phyloP scores from a whole-genome alignment of 2,329 filamentous ascomycete genomes.

The Neonectria magnoliae region DNA sequence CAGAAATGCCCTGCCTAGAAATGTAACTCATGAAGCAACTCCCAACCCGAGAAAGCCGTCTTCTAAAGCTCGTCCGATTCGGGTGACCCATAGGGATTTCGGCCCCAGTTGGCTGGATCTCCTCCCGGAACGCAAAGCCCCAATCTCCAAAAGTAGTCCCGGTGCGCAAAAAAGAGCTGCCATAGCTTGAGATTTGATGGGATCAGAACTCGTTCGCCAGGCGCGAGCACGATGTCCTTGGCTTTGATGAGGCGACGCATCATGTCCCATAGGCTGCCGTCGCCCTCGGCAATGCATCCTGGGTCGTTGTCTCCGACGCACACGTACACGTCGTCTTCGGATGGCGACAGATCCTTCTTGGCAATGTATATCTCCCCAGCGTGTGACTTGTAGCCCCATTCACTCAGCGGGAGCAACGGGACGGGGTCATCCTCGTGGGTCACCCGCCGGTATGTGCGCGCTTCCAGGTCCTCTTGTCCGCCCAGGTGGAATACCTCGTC shows the following conservation, averaged over 20 bases:
- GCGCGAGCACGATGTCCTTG: constrained; percentile 38
- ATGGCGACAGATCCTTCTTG: constrained; percentile 75
- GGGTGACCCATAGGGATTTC: constrained; percentile 57
- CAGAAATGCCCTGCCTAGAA: constrained; percentile 15
- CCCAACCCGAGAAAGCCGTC: not conserved
- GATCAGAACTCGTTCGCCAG: constrained; percentile 53
- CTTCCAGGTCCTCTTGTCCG: constrained; percentile 45
- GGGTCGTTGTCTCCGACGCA: constrained; percentile 79
- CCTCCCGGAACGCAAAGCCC: constrained; percentile 89
- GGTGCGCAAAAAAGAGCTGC: constrained; percentile 91
- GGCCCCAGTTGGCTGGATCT: constrained; percentile 74
- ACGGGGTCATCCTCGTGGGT: constrained; percentile 91
- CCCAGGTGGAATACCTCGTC: constrained; percentile 61
- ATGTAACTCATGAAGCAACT: constrained; percentile 9
- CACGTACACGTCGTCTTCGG: constrained; percentile 71
- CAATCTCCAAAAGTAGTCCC: constrained; percentile 96
- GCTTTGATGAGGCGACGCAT: constrained; percentile 39
- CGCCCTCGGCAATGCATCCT: constrained; percentile 74
- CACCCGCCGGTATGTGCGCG: constrained; percentile 73
- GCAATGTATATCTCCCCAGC: constrained; percentile 88
- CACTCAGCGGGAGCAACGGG: constrained; percentile 82
- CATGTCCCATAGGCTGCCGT: constrained; percentile 47
- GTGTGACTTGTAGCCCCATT: constrained; percentile 91
- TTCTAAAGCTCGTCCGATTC: constrained; percentile 52
- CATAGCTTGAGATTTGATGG: constrained; percentile 77